Percentiles rank a stretch among this genome's conserved stretches.
Evolutionary conservation across 2,329 filamentous ascomycete genomes (phyloP).

Genomic region (Phoma sp.): DNA sequence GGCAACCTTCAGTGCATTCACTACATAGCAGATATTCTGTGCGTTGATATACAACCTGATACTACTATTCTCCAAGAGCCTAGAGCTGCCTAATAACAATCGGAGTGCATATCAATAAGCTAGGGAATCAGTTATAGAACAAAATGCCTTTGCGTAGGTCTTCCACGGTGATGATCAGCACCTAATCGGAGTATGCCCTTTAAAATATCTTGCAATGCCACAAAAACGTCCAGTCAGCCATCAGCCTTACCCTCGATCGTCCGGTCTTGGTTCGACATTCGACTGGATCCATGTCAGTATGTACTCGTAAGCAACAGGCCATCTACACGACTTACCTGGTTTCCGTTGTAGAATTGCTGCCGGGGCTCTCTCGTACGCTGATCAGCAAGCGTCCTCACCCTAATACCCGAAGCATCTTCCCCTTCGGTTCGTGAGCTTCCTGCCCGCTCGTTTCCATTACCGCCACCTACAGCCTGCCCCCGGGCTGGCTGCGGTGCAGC

Average conservation of each 20-base stretch:
- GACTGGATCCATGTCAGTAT: constrained; percentile 1
- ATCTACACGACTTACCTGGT: constrained; percentile 68
- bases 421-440: constrained; percentile 17
- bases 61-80: neutral
- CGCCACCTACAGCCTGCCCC: constrained; percentile 17
- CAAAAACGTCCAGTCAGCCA: neutral
- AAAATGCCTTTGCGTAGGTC: neutral
- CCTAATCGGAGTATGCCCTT: neutral
- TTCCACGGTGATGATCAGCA: neutral
- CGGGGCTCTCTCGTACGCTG: constrained; percentile 59
- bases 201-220: neutral
- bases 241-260: neutral
- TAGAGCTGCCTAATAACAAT: neutral
- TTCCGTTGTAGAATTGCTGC: constrained; percentile 87
- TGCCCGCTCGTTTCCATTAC: constrained; percentile 16
- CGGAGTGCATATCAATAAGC: neutral
- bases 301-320: neutral
- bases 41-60: too few relatives aligned
- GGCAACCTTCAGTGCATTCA: neutral
- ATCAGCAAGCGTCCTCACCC: constrained; percentile 54
- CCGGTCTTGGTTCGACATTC: constrained; percentile 9
- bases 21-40: neutral
- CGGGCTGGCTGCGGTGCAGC: constrained; percentile 11
- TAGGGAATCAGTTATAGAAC: neutral
- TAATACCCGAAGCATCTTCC: constrained; percentile 37